These are phyloP conservation scores for Penicillium atrosanguineum DNA, from an alignment of 495 filamentous ascomycete genomes.

Conservation along the genomic window DNA sequence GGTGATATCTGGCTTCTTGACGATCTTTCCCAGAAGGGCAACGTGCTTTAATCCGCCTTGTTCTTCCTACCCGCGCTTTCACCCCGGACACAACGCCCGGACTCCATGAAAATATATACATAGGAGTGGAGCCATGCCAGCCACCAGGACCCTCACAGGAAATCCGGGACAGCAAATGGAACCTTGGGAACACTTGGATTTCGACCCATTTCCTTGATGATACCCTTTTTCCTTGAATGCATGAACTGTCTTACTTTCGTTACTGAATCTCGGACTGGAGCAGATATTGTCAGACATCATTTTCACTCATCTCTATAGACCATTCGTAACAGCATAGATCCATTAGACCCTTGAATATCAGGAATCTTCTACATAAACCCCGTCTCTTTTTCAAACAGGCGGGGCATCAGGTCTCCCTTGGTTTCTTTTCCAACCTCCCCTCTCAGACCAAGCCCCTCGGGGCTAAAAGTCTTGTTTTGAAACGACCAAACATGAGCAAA, in stretches of 20 bases:
- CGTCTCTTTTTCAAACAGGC: constrained; percentile 13
- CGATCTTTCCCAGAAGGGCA: no score
- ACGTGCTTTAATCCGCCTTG: neutral
- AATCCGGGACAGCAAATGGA: neutral
- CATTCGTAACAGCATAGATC: constrained; percentile 50
- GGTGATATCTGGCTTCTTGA: no score
- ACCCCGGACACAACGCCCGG: neutral
- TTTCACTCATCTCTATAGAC: constrained; percentile 45
- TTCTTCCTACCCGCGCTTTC: neutral
- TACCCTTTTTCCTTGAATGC: neutral
- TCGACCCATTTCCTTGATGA: neutral
- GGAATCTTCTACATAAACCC: constrained; percentile 24
- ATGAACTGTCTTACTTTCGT: neutral
- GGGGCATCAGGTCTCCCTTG: constrained; percentile 9
- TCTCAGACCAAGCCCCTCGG: constrained; percentile 18
- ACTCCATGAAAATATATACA: neutral
- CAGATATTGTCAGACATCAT: constrained; percentile 27
- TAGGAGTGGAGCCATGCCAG: neutral
- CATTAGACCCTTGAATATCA: constrained; percentile 22
- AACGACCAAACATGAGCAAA: constrained; percentile 8
- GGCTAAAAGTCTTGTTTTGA: constrained; percentile 9
- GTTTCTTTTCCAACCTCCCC: constrained; percentile 9
- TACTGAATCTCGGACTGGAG: constrained; percentile 3
- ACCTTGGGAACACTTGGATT: neutral
- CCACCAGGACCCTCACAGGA: neutral